A percentile compares a stretch with the other conserved stretches of the same genome.
phyloP scores from a whole-genome alignment of 495 filamentous ascomycete genomes.

The Niebla homalea region DNA sequence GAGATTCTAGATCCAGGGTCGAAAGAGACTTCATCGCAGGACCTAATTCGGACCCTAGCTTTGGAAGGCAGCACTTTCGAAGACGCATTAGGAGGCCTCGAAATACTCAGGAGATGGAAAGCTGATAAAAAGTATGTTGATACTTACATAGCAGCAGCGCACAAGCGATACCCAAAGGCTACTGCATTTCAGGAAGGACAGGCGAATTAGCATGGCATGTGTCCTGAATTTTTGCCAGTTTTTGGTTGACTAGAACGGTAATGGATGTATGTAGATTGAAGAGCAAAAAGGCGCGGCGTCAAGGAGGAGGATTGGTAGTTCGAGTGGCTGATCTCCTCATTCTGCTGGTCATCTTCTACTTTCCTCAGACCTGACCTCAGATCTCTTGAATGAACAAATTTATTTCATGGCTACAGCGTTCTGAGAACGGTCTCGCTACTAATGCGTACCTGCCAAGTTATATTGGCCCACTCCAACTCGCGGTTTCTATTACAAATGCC shows the following conservation, averaged over 20 bases:
- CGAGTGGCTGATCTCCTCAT: too few species aligned
- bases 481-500: too few species aligned
- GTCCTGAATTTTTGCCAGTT: too few species aligned
- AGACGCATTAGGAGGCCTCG: constrained; percentile 46
- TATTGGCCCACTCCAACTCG: too few species aligned
- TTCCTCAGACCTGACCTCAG: not conserved
- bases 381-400: too few species aligned
- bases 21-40: constrained; percentile 43
- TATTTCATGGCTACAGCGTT: too few species aligned
- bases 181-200: constrained; percentile 35
- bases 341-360: not conserved
- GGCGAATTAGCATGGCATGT: not conserved
- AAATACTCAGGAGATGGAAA: constrained; percentile 47
- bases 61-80: constrained; percentile 33
- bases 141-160: constrained; percentile 50
- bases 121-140: constrained; percentile 35
- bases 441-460: too few species aligned
- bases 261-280: not conserved
- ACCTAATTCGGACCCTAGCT: constrained; percentile 44
- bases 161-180: constrained; percentile 58
- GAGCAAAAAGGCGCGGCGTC: not conserved
- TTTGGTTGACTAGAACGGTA: not conserved
- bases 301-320: not conserved
- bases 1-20: constrained; percentile 45
- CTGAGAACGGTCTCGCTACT: too few species aligned